These are phyloP conservation scores for Paramecium bursaria DNA, from an alignment of 73 alveolate genomes.

Conservation along the genomic window DNA sequence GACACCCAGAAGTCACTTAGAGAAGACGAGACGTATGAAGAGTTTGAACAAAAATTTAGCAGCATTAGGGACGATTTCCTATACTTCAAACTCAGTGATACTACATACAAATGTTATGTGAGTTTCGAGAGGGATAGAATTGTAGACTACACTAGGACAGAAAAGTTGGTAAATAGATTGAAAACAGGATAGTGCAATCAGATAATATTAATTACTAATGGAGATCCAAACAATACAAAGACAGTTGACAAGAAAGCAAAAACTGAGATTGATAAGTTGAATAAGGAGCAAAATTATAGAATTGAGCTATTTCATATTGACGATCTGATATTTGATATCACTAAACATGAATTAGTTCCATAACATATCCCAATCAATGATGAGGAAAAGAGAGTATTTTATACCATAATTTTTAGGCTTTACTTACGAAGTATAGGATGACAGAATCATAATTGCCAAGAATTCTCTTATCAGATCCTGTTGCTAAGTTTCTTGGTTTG, in stretches of 20 bases:
- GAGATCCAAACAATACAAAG: constrained; percentile 5
- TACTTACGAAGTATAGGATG: background rate
- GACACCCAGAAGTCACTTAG: background rate
- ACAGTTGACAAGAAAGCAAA: constrained; percentile 33
- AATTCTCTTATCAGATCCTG: constrained; percentile 11
- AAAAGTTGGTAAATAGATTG: too few relatives aligned
- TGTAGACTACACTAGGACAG: too few relatives aligned
- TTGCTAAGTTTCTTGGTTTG: constrained; percentile 74
- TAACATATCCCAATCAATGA: constrained; percentile 21
- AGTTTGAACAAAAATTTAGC: constrained; percentile 31
- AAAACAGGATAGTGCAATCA: too few relatives aligned
- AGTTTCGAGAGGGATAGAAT: too few relatives aligned
- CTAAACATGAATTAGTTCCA: constrained; percentile 57
- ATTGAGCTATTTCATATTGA: constrained; percentile 35
- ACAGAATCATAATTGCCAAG: constrained; percentile 46
- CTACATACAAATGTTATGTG: too few relatives aligned
- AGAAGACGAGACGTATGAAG: constrained; percentile 13
- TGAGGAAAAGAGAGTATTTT: constrained; percentile 25
- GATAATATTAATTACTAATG: background rate
- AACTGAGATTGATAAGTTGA: background rate
- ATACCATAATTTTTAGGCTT: background rate
- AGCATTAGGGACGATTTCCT: too few relatives aligned
- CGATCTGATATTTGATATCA: constrained; percentile 42
- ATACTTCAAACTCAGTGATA: too few relatives aligned
- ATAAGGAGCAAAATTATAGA: background rate